These are phyloP conservation scores for Cutaneotrichosporon sp. DNA, from an alignment of 1,284 basidiomycete genomes.

Conservation along the genomic window DNA sequence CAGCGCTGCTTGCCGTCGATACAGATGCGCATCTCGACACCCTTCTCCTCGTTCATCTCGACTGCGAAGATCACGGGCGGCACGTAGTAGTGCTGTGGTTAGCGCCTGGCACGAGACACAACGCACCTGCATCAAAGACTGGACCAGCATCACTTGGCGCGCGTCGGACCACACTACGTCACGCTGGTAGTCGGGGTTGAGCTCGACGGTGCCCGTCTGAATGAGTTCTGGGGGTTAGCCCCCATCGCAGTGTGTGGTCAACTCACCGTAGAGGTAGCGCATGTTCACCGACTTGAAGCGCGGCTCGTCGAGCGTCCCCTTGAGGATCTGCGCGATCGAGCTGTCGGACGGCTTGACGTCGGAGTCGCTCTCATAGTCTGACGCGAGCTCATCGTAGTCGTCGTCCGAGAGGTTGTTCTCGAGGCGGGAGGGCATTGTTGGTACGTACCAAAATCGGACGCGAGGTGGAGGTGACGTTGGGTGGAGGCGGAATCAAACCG, in stretches of 20 bases:
- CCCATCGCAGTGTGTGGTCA: no score
- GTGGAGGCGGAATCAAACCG: no score
- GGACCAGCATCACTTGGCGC: slow-evolving; percentile 38
- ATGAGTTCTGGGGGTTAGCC: slow-evolving; percentile 35
- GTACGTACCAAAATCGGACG: not conserved
- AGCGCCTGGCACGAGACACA: slow-evolving; percentile 14
- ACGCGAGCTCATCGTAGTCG: slow-evolving; percentile 36
- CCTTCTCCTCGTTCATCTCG: slow-evolving; percentile 19
- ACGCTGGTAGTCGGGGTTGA: slow-evolving; percentile 48
- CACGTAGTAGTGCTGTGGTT: slow-evolving; percentile 46
- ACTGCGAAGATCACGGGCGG: slow-evolving; percentile 49
- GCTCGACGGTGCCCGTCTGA: slow-evolving; percentile 37
- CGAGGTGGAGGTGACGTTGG: no score
- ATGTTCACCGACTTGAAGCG: slow-evolving; percentile 30
- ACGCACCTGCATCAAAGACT: slow-evolving; percentile 39
- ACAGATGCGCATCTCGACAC: slow-evolving; percentile 33
- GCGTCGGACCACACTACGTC: slow-evolving; percentile 47
- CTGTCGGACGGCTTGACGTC: slow-evolving; percentile 22
- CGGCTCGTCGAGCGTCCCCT: slow-evolving; percentile 32
- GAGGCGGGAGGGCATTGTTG: not conserved
- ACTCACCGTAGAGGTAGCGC: slow-evolving; percentile 38
- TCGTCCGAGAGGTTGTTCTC: slow-evolving; percentile 10
- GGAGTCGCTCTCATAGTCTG: slow-evolving; percentile 32
- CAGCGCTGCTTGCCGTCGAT: slow-evolving; percentile 54
- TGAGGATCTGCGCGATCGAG: slow-evolving; percentile 16